Evolutionary conservation across 768 basidiomycete species (phyloP).

Genomic region (Trametes coccinea): DNA sequence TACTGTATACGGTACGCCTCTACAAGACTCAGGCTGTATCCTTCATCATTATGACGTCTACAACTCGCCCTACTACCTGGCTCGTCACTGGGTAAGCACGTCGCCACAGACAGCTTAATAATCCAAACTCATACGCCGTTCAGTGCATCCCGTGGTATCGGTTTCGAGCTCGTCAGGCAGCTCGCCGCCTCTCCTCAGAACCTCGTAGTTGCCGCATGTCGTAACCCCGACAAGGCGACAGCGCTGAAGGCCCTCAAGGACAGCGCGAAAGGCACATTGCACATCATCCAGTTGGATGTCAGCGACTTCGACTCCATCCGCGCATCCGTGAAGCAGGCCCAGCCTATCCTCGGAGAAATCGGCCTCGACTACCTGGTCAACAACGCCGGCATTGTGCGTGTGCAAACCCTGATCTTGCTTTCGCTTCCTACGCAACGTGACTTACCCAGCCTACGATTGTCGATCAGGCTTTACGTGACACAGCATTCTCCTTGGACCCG

Average conservation of each 20-base stretch:
- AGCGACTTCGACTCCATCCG: constrained; percentile 30
- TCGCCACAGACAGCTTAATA: neutral
- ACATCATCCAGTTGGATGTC: constrained; percentile 37
- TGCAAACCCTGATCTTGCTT: neutral
- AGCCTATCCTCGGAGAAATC: constrained; percentile 27
- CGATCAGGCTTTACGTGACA: constrained; percentile 25
- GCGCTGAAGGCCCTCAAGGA: constrained; percentile 23
- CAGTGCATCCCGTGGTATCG: constrained; percentile 36
- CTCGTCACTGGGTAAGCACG: constrained; percentile 4
- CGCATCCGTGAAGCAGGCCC: constrained; percentile 25
- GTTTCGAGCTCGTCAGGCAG: constrained; percentile 26
- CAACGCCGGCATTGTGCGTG: constrained; percentile 36
- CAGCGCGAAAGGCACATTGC: constrained; percentile 31
- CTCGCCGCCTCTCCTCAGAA: constrained; percentile 24
- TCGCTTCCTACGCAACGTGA: too few relatives aligned
- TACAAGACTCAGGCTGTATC: neutral
- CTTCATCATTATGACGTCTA: neutral
- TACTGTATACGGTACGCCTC: too few relatives aligned
- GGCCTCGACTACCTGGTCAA: constrained; percentile 43
- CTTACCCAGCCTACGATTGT: neutral
- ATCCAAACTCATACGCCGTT: neutral
- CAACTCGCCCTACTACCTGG: neutral
- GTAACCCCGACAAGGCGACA: constrained; percentile 28
- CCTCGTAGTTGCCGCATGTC: constrained; percentile 34
- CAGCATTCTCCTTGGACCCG: constrained; percentile 29